Evolutionary conservation across 345 rosid species (phyloP).

Genomic region (Alliaria petiolata): DNA sequence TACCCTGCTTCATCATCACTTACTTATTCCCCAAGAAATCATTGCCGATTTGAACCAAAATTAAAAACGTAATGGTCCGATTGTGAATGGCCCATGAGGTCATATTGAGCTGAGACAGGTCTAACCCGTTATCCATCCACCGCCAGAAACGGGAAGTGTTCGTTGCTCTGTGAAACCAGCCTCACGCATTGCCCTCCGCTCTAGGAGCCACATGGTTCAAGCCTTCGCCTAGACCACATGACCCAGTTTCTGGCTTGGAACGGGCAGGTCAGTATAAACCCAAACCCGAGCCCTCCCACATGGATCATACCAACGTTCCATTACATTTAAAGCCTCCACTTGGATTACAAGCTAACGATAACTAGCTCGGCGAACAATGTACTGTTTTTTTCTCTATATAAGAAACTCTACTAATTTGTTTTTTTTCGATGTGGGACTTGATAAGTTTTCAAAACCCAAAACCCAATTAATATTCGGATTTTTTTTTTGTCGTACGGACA

Average conservation of each 20-base stretch:
- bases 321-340: neutral
- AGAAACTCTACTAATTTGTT: no score
- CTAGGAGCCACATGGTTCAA: no score
- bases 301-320: neutral
- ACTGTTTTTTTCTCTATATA: neutral
- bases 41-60: no score
- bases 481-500: no score
- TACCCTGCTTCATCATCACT: no score
- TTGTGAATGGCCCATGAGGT: neutral
- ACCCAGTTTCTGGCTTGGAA: neutral
- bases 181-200: neutral
- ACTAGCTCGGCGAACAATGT: neutral
- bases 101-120: neutral
- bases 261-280: neutral
- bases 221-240: neutral
- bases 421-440: neutral
- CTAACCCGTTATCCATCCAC: constrained; percentile 6
- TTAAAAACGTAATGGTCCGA: neutral
- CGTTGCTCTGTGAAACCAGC: neutral
- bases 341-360: constrained; percentile 1
- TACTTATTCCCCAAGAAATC: no score
- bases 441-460: no score
- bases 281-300: neutral
- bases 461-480: no score
- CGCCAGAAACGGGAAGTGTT: neutral